Evolutionary conservation across 148 eudicot species (phyloP), one percentile per base, ranked within the genome.

Genomic region (Heliosperma pusillum): DNA sequence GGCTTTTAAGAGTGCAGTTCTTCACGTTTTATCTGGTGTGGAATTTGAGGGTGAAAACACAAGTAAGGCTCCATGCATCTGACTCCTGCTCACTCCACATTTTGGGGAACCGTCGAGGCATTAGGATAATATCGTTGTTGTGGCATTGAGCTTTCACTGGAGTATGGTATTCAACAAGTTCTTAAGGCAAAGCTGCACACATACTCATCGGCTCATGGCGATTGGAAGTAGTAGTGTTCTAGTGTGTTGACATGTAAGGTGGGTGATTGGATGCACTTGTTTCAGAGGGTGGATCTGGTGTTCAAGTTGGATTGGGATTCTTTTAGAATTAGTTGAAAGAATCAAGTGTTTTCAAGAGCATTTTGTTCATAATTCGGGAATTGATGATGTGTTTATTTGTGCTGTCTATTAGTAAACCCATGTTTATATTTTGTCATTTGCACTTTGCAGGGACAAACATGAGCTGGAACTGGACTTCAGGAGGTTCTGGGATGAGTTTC

Each of bases 401-500:
- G 67, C n/a, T 63, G 42, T 13, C n/a, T 25, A 57, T 19, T n/a
- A n/a, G 60, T 20, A 57, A 57, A 57, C 24, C n/a, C 22, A 30
- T 68, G 69, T 24, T 29, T n/a, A 74, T 40, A 22, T 45, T 70
- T 69, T 26, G 8, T 47, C 57, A 24, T 70, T 74, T 76, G 56
- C 87, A 92, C 20, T 70, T 74, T 76, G 56, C 87, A 92, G 97
- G 82, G 90, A 90, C 81, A 92, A 83, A 78, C 85, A 90, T 87
- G 97, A 96, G 79, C 74, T 96, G 86, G 99, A 96, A 82, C 80
- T 88, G 90, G 97, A 90, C 83, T 96, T 96, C 77, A 96, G 89
- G 90, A 90, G 97, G 85, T 84, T 86, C 53, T 96, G 99, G 99
- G 99, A 96, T 75, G 99, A 96, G 79, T 96, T 96, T 72, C 94